Base-by-base conservation (phyloP, 2,329 filamentous ascomycete genomes). In the Parascedosporium putredinis region DNA sequence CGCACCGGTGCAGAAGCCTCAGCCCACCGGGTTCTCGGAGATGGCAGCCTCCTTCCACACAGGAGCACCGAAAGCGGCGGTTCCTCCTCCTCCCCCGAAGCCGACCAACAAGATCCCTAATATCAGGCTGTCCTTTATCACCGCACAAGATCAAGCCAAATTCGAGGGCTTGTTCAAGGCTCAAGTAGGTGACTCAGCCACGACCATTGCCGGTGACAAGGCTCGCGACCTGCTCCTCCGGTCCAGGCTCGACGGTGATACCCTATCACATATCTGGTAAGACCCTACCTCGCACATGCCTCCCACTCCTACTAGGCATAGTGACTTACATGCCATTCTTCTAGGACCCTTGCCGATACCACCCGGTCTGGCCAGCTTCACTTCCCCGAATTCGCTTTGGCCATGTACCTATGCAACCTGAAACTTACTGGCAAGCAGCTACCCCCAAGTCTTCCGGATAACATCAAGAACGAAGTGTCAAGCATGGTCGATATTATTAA, bases 401-500 rank as follows among this genome's bases (percentile, higher is more conserved):
- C 93, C 54, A 97, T 98, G 93, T 98, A 98, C 60, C 79, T 98
- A 27, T 98, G 93, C 74, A 98, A 97, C 62, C 64, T 98, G 57
- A 93, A 85, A 64, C 74, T 97, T 52, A 93, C 88, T 1, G 88
- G 89, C 52, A 95, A 95, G 67, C 73, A 83, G 1, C 67, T 98
- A 22, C 93, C 93, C 0, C 62, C 74, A 2, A 66, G 63, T 5
- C 74, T 98, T 8, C 93, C 93, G 0, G 89, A 96, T 27, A 84
- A 81, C 52, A 83, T 98, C 56, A 86, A 83, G 70, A 98, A 98
- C 60, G 93, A 98, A 66, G 93, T 98, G 16, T 97, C 91, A 3
- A 95, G 93, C 67, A 97, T 98, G 90, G 93, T 98, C 36, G 93
- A 98, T 62, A 98, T 98, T 51, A 98, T 98, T 62, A 95, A 89